Percentiles rank a stretch among this genome's conserved stretches.
Evolutionary conservation across 1,284 basidiomycete genomes (phyloP).

Genomic region (Boletus smithii): DNA sequence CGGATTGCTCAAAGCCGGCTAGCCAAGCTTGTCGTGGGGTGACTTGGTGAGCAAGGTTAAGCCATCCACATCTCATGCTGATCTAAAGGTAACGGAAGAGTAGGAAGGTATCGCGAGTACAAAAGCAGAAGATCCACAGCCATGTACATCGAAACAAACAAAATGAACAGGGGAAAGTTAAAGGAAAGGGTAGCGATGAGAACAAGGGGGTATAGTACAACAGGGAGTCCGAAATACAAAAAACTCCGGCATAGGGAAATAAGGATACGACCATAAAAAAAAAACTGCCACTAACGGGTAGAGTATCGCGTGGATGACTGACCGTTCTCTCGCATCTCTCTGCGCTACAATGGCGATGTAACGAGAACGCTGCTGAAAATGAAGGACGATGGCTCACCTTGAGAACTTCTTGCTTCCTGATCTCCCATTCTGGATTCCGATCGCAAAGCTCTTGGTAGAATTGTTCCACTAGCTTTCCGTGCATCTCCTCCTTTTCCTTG

Average conservation of each 20-base stretch:
- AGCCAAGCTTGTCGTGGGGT: slow-evolving; percentile 23
- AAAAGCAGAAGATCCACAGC: slow-evolving; percentile 9
- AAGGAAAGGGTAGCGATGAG: slow-evolving; percentile 4
- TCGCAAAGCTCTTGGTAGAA: slow-evolving; percentile 51
- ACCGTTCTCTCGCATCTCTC: slow-evolving; percentile 28
- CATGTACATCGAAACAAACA: slow-evolving; percentile 14
- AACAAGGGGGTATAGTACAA: slow-evolving; percentile 25
- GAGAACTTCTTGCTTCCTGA: slow-evolving; percentile 45
- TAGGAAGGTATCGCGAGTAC: slow-evolving; percentile 16
- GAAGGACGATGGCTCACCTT: slow-evolving; percentile 27
- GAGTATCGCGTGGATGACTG: slow-evolving; percentile 17
- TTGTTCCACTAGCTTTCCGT: slow-evolving; percentile 40
- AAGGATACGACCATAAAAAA: slow-evolving; percentile 33
- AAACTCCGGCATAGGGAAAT: slow-evolving; percentile 22
- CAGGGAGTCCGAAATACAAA: slow-evolving; percentile 19
- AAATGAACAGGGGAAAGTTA: slow-evolving; percentile 3
- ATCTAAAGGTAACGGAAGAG: too few relatives aligned
- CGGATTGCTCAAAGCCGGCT: slow-evolving; percentile 71
- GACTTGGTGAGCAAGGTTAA: slow-evolving; percentile 6
- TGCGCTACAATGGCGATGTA: slow-evolving; percentile 22
- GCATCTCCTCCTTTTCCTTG: slow-evolving; percentile 37
- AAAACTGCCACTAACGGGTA: slow-evolving; percentile 7
- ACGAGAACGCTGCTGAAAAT: slow-evolving; percentile 13
- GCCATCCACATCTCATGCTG: neutral
- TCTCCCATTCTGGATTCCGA: slow-evolving; percentile 61